Conservation (phyloP, 78 protist genomes). For the Tieghemostelium lacteum region DNA sequence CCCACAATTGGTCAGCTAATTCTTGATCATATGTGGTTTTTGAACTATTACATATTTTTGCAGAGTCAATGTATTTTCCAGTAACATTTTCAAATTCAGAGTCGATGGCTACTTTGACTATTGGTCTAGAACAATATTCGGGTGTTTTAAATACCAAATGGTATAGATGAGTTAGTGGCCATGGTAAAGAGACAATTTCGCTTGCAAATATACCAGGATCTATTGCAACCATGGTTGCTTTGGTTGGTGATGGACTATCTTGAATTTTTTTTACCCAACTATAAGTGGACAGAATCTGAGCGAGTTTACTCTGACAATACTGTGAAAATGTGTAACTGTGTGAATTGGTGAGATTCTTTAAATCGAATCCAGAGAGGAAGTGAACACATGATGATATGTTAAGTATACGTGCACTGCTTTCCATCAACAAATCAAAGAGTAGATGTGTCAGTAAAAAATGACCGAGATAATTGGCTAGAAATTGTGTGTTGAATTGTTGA, state of each 20-base stretch:
- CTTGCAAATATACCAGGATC: slow-evolving; percentile 77
- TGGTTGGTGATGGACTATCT: neutral
- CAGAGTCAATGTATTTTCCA: slow-evolving; percentile 46
- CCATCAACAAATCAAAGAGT: slow-evolving; percentile 14
- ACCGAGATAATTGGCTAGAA: slow-evolving; percentile 70
- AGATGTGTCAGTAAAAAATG: slow-evolving; percentile 47
- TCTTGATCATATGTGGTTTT: slow-evolving; percentile 4
- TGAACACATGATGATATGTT: slow-evolving; percentile 56
- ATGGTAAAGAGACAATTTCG: slow-evolving; percentile 53
- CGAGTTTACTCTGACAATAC: slow-evolving; percentile 54
- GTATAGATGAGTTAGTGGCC: slow-evolving; percentile 30
- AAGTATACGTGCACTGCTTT: slow-evolving; percentile 1
- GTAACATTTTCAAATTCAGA: neutral
- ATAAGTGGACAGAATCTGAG: slow-evolving; percentile 54
- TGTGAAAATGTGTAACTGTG: slow-evolving; percentile 7
- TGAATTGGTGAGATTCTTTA: slow-evolving; percentile 14
- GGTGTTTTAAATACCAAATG: slow-evolving; percentile 55
- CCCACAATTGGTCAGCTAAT: slow-evolving; percentile 13
- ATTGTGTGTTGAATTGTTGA: slow-evolving; percentile 47
- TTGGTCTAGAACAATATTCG: slow-evolving; percentile 38
- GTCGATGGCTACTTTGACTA: slow-evolving; percentile 4
- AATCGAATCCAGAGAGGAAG: neutral
- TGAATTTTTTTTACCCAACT: neutral
- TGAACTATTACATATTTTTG: neutral
- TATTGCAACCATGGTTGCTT: slow-evolving; percentile 12